Conservation (phyloP, 108 stramenopile species). For the Nitzschia inconspicua region DNA sequence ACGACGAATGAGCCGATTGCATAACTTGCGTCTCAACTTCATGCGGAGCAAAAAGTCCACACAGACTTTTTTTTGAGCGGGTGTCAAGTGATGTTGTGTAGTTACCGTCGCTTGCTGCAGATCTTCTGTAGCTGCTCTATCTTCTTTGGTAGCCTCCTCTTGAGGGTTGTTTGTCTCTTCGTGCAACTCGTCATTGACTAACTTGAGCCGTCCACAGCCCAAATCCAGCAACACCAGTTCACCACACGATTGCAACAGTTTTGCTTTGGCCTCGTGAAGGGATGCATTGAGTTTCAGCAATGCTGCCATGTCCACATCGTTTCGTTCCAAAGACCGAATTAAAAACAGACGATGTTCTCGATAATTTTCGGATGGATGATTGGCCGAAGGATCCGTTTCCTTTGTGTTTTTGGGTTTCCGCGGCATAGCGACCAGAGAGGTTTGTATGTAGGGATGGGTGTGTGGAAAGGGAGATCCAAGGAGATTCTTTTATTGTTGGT, state of each 20-base stretch:
- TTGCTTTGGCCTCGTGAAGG: slow-evolving; percentile 26
- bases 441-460: no score
- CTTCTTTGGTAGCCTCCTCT: not conserved
- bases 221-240: slow-evolving; percentile 43
- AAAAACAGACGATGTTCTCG: slow-evolving; percentile 35
- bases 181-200: slow-evolving; percentile 34
- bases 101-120: not conserved
- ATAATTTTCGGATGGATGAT: slow-evolving; percentile 24
- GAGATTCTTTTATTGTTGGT: not conserved
- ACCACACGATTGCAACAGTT: slow-evolving; percentile 25
- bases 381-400: slow-evolving; percentile 1
- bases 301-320: slow-evolving; percentile 43
- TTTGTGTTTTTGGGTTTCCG: not conserved
- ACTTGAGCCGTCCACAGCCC: slow-evolving; percentile 26
- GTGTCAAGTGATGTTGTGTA: slow-evolving; percentile 15
- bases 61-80: slow-evolving; percentile 31
- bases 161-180: not conserved
- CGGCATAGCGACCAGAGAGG: not conserved
- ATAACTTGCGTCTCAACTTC: slow-evolving; percentile 65
- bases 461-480: no score
- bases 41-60: slow-evolving; percentile 59
- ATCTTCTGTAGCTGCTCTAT: not conserved
- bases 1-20: slow-evolving; percentile 69
- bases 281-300: slow-evolving; percentile 32
- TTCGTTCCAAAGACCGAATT: slow-evolving; percentile 46